Conservation (phyloP, 805 yeast genomes). For the Candida tammaniensis region DNA sequence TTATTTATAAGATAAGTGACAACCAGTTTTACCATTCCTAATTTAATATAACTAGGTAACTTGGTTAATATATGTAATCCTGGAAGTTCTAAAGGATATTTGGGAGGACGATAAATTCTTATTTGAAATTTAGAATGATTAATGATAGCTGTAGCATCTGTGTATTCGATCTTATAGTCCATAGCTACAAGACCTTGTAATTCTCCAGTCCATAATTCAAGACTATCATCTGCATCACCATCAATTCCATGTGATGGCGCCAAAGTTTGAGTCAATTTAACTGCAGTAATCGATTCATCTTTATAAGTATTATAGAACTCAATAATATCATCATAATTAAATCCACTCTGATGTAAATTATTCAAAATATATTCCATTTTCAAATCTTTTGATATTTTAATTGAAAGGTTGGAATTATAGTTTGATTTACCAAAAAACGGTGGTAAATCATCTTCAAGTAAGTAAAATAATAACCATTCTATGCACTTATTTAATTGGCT, state of each 20-base stretch:
- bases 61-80: slow-evolving; percentile 59
- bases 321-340: slow-evolving; percentile 61
- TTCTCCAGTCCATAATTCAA: slow-evolving; percentile 11
- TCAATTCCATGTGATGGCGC: neutral
- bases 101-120: slow-evolving; percentile 19
- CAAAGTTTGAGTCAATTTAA: slow-evolving; percentile 8
- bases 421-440: slow-evolving; percentile 52
- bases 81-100: slow-evolving; percentile 67
- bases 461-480: slow-evolving; percentile 80
- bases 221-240: neutral
- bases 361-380: slow-evolving; percentile 56
- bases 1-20: slow-evolving; percentile 41
- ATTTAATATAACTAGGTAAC: slow-evolving; percentile 68
- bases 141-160: neutral
- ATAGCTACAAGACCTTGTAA: slow-evolving; percentile 9
- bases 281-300: slow-evolving; percentile 37
- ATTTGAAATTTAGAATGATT: slow-evolving; percentile 3
- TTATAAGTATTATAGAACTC: slow-evolving; percentile 42
- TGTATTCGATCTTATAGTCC: slow-evolving; percentile 9
- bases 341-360: slow-evolving; percentile 65
- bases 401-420: slow-evolving; percentile 54
- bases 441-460: slow-evolving; percentile 95
- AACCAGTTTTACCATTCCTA: slow-evolving; percentile 51
- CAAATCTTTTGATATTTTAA: slow-evolving; percentile 55
- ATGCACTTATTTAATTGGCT: slow-evolving; percentile 49